phyloP scores from a whole-genome alignment of 345 rosid genomes.

The Aquilaria sinensis region DNA sequence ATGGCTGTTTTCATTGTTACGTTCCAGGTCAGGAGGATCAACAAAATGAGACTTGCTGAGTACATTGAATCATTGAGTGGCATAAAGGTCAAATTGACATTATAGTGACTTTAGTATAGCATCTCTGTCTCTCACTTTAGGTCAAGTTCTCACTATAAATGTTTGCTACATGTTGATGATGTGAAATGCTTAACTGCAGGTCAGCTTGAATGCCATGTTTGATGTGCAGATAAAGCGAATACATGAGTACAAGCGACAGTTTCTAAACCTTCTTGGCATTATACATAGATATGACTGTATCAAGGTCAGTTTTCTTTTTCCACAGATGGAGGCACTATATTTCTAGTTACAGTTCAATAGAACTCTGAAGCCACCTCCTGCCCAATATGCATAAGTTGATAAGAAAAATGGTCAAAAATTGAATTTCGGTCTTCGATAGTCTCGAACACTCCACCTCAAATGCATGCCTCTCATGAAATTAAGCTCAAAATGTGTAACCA shows the following conservation, averaged over 20 bases:
- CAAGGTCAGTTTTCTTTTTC: constrained; percentile 26
- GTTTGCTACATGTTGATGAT: background rate
- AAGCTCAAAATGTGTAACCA: no score
- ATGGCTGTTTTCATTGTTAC: background rate
- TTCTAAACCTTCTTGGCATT: constrained; percentile 40
- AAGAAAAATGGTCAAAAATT: no score
- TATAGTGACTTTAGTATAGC: background rate
- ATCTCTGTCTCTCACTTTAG: background rate
- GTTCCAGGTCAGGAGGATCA: constrained; percentile 35
- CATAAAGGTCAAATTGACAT: constrained; percentile 28
- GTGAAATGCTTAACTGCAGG: constrained; percentile 19
- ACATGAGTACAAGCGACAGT: constrained; percentile 45
- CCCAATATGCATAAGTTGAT: no score
- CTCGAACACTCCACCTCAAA: no score
- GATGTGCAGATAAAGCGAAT: constrained; percentile 45
- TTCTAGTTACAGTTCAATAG: background rate
- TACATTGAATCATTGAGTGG: constrained; percentile 48
- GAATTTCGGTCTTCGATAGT: no score
- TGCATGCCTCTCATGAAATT: no score
- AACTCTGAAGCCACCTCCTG: no score
- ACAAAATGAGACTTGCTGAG: constrained; percentile 45
- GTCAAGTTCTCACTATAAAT: background rate
- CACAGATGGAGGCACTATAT: background rate
- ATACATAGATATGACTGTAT: constrained; percentile 45
- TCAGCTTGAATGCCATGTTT: constrained; percentile 41